Evolutionary conservation across 225 moss, liverwort and hornwort species (phyloP).

Genomic region (Physcomitrellopsis africana): DNA sequence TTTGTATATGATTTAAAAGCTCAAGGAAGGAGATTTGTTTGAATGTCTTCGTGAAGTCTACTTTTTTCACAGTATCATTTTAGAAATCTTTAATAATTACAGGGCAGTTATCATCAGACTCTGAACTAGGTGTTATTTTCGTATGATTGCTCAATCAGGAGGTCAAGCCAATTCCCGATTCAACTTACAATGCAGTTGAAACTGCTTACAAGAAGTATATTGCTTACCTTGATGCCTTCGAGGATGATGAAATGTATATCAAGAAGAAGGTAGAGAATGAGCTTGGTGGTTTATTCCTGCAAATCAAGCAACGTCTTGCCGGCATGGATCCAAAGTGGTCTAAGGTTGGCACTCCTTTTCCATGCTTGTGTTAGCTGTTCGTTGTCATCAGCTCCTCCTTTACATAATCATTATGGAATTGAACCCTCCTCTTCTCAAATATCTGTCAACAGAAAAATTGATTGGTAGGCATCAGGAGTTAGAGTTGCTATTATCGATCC

Average conservation of each 20-base stretch:
- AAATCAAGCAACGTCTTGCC: slow-evolving; percentile 86
- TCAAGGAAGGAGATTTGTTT: no score
- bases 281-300: slow-evolving; percentile 73
- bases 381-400: no score
- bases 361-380: neutral
- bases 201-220: slow-evolving; percentile 70
- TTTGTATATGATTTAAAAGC: no score
- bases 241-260: slow-evolving; percentile 69
- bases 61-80: neutral
- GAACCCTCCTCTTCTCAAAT: no score
- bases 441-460: no score
- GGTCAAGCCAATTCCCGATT: slow-evolving; percentile 54
- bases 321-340: slow-evolving; percentile 92
- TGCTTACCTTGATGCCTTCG: slow-evolving; percentile 72
- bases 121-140: slow-evolving; percentile 21
- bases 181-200: slow-evolving; percentile 71
- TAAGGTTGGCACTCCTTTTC: slow-evolving; percentile 47
- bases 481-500: no score
- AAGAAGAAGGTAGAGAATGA: slow-evolving; percentile 95
- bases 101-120: neutral
- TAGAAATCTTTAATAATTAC: neutral
- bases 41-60: no score
- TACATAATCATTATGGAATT: no score
- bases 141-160: slow-evolving; percentile 36
- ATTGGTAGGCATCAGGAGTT: no score